Percentiles rank a stretch among this genome's conserved stretches.
Evolutionary conservation across 73 alveolate genomes (phyloP).

Genomic region (Durusdinium trenchii): DNA sequence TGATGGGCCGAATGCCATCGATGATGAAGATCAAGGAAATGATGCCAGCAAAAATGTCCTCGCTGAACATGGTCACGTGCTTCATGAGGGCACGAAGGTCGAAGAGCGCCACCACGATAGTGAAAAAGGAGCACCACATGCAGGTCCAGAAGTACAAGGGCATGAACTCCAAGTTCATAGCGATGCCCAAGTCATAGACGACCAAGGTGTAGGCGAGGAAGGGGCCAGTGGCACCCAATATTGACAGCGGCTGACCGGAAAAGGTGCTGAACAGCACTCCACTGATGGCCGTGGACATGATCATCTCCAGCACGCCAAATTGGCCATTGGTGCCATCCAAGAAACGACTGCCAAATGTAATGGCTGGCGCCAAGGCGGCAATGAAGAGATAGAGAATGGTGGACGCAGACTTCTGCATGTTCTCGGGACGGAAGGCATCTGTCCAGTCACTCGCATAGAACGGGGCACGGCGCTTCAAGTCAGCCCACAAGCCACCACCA

Average conservation of each 20-base stretch:
- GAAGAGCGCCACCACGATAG: constrained; percentile 25
- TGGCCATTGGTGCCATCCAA: constrained; percentile 55
- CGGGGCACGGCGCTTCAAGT: constrained; percentile 41
- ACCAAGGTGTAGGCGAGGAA: constrained; percentile 58
- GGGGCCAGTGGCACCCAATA: constrained; percentile 61
- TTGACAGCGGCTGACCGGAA: constrained; percentile 59
- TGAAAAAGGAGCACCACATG: constrained; percentile 61
- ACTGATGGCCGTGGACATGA: constrained; percentile 47
- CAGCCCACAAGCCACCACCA: constrained; percentile 15
- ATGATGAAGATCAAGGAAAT: constrained; percentile 69
- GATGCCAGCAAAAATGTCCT: constrained; percentile 81
- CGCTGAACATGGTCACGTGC: constrained; percentile 77
- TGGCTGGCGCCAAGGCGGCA: constrained; percentile 73
- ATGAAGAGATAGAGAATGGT: constrained; percentile 56
- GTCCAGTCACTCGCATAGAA: constrained; percentile 26
- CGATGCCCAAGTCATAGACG: constrained; percentile 33
- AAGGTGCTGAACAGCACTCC: constrained; percentile 41
- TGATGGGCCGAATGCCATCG: constrained; percentile 72
- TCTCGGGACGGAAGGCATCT: constrained; percentile 51
- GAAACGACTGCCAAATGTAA: constrained; percentile 76
- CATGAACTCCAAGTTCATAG: constrained; percentile 11
- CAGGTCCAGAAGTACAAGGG: constrained; percentile 41
- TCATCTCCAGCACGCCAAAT: constrained; percentile 73
- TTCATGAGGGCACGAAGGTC: constrained; percentile 58
- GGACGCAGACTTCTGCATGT: constrained; percentile 37